phyloP scores from a whole-genome alignment of 2,329 filamentous ascomycete species.

The Elsinoe perseae region DNA sequence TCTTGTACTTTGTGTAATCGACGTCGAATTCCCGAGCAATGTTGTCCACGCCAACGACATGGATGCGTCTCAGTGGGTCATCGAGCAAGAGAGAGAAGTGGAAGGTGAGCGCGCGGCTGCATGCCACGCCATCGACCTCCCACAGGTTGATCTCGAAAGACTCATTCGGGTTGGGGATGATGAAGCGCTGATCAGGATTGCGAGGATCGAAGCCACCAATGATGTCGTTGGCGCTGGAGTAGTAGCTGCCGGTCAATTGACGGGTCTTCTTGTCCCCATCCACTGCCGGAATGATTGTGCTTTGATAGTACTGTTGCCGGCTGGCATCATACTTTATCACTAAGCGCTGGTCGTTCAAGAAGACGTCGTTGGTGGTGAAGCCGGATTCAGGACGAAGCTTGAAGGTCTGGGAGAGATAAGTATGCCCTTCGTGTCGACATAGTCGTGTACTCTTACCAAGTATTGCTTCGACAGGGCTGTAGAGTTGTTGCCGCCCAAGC shows the following conservation, averaged over 20 bases:
- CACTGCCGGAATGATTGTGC: background rate
- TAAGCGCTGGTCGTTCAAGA: background rate
- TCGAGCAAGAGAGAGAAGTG: constrained; percentile 1
- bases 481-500: background rate
- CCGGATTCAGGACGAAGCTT: background rate
- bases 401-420: background rate
- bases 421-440: background rate
- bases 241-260: background rate
- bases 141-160: background rate
- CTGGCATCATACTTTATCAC: background rate
- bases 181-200: background rate
- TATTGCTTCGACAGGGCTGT: background rate
- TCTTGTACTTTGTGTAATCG: constrained; percentile 1
- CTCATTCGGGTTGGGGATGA: constrained; percentile 3
- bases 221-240: constrained; percentile 1
- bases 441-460: background rate
- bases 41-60: background rate
- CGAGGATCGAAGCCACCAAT: background rate
- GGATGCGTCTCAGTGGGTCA: background rate
- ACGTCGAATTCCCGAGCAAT: background rate
- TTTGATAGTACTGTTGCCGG: background rate
- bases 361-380: constrained; percentile 1
- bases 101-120: background rate
- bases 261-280: background rate
- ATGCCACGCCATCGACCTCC: background rate